Evolutionary conservation across 1,284 basidiomycete genomes (phyloP).

Genomic region (Sporisorium reilianum): DNA sequence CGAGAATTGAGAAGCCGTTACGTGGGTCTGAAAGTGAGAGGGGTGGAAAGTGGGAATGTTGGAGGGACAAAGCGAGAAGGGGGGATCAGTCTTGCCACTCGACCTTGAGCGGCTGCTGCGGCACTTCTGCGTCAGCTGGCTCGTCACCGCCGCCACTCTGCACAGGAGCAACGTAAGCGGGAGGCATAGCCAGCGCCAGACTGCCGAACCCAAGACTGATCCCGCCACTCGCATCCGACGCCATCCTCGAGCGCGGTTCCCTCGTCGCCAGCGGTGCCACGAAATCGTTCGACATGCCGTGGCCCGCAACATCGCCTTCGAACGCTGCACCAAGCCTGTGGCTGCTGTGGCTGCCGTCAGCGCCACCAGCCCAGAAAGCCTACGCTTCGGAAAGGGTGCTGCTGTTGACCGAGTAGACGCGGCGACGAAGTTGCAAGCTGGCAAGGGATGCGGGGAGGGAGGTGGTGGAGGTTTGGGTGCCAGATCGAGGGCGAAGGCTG

Average conservation of each 20-base stretch:
- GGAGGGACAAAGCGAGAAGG: not conserved
- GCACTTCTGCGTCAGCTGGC: not conserved
- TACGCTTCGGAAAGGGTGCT: slow-evolving; percentile 20
- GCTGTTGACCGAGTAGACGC: slow-evolving; percentile 32
- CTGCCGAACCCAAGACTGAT: slow-evolving; percentile 9
- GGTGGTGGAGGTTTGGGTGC: slow-evolving; percentile 10
- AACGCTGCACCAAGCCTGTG: not conserved
- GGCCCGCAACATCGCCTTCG: slow-evolving; percentile 1
- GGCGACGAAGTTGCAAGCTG: slow-evolving; percentile 20
- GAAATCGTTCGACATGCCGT: slow-evolving; percentile 11
- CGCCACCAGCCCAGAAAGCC: not conserved
- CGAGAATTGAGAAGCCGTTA: not conserved
- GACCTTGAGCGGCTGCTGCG: not conserved
- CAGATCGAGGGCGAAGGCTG: slow-evolving; percentile 3
- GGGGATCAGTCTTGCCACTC: not conserved
- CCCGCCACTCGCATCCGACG: slow-evolving; percentile 5
- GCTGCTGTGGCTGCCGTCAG: not conserved
- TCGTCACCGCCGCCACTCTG: not conserved
- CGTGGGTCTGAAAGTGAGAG: not conserved
- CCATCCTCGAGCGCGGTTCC: slow-evolving; percentile 13
- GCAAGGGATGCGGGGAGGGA: slow-evolving; percentile 15
- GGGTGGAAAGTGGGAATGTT: not conserved
- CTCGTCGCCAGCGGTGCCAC: slow-evolving; percentile 15
- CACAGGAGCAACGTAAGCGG: not conserved
- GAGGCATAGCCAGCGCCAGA: slow-evolving; percentile 14